These are phyloP conservation scores for Chaetoceros tenuissimus DNA, from an alignment of 108 stramenopile species.

Conservation along the genomic window DNA sequence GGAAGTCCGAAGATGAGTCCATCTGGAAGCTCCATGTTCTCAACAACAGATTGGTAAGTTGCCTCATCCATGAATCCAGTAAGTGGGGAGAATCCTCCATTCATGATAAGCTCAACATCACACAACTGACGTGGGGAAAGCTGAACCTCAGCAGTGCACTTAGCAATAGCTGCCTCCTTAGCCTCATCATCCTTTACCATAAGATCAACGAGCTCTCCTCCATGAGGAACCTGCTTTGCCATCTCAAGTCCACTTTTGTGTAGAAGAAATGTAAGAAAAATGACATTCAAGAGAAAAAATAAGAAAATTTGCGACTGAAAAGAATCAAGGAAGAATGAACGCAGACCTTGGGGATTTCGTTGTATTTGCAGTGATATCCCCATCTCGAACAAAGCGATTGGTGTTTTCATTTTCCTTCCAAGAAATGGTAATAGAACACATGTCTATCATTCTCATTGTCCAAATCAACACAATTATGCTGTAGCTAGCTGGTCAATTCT, in stretches of 20 bases:
- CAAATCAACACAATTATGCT: no score
- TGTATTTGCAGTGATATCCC: no score
- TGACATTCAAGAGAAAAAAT: background rate
- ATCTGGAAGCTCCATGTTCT: slow-evolving; percentile 86
- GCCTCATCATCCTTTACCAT: slow-evolving; percentile 82
- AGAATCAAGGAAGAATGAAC: background rate
- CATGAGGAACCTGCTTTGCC: slow-evolving; percentile 88
- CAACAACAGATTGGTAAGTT: slow-evolving; percentile 87
- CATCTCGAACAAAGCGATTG: no score
- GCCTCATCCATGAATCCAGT: slow-evolving; percentile 96
- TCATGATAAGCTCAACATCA: slow-evolving; percentile 97
- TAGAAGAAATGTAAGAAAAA: background rate
- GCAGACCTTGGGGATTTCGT: no score
- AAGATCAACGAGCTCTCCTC: slow-evolving; percentile 89
- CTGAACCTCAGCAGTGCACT: slow-evolving; percentile 72
- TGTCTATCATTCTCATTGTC: no score
- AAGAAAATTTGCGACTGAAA: background rate
- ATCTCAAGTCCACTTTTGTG: slow-evolving; percentile 42
- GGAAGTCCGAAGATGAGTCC: slow-evolving; percentile 96
- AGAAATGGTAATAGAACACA: no score
- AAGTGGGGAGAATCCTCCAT: slow-evolving; percentile 96
- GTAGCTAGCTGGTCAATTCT: no score
- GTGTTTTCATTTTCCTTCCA: no score
- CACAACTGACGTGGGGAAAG: slow-evolving; percentile 94
- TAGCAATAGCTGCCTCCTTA: slow-evolving; percentile 86